A percentile compares a stretch with the other conserved stretches of the same genome.
Evolutionary conservation across 768 basidiomycete species (phyloP).

Genomic region (Russula emetica): DNA sequence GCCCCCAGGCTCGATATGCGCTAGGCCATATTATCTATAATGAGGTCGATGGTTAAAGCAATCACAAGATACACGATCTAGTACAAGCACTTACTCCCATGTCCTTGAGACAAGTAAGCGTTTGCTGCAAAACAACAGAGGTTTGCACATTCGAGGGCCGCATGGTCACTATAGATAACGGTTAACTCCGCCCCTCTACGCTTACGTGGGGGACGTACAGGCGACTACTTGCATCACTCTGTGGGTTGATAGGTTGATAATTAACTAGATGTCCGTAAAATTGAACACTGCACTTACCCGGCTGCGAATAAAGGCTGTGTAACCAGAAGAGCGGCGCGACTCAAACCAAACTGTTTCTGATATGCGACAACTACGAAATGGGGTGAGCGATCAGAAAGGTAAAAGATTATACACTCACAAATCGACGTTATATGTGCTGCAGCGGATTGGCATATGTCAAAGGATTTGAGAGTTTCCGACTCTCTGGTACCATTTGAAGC

Average conservation of each 20-base stretch:
- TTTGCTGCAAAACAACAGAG: conserved; percentile 59
- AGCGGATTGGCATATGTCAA: conserved; percentile 71
- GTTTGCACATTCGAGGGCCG: conserved; percentile 70
- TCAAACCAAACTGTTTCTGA: conserved; percentile 57
- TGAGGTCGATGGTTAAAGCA: conserved; percentile 50
- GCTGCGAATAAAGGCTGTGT: conserved; percentile 67
- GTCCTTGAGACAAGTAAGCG: conserved; percentile 56
- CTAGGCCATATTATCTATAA: conserved; percentile 50
- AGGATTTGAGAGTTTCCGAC: conserved; percentile 47
- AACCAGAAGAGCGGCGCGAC: conserved; percentile 58
- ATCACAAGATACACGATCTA: conserved; percentile 45
- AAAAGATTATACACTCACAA: conserved; percentile 38
- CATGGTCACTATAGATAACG: conserved; percentile 50
- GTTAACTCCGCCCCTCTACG: conserved; percentile 13
- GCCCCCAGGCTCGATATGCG: conserved; percentile 26
- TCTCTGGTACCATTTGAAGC: conserved; percentile 23
- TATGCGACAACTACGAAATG: conserved; percentile 50
- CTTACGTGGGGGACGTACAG: conserved; percentile 40
- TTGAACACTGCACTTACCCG: conserved; percentile 46
- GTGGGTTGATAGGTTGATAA: conserved; percentile 23
- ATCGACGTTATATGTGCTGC: conserved; percentile 66
- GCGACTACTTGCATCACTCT: conserved; percentile 81
- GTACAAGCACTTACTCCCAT: conserved; percentile 51
- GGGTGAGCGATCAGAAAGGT: neutral
- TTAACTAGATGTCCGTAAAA: neutral